phyloP scores from a whole-genome alignment of 2,329 filamentous ascomycete genomes.

The Colletotrichum sp. region DNA sequence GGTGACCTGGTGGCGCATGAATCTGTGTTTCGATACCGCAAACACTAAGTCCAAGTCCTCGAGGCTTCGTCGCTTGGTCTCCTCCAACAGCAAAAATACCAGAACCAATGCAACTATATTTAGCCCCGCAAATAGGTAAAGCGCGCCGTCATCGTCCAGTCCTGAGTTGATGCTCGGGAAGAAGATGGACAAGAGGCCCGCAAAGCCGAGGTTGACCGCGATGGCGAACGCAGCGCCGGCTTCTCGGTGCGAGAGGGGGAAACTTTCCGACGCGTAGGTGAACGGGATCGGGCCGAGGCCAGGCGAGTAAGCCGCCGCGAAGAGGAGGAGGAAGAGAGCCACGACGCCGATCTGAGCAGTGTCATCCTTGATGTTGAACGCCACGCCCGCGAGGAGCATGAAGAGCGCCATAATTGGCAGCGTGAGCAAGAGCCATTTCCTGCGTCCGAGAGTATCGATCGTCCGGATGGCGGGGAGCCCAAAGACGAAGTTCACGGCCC shows the following conservation, averaged over 20 bases:
- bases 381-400: conserved; percentile 42
- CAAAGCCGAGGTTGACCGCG: conserved; percentile 52
- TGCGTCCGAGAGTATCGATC: conserved; percentile 45
- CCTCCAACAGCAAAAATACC: conserved; percentile 49
- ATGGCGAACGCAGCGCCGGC: conserved; percentile 54
- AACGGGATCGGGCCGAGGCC: conserved; percentile 52
- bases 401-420: conserved; percentile 48
- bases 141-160: conserved; percentile 35
- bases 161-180: conserved; percentile 37
- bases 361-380: conserved; percentile 29
- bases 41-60: conserved; percentile 47
- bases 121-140: conserved; percentile 52
- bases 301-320: conserved; percentile 47
- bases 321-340: conserved; percentile 44
- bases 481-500: conserved; percentile 47
- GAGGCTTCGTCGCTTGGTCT: conserved; percentile 44
- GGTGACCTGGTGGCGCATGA: conserved; percentile 39
- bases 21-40: conserved; percentile 40
- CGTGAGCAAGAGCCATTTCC: conserved; percentile 48
- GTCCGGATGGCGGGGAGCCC: conserved; percentile 44
- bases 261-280: conserved; percentile 55
- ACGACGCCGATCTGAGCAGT: conserved; percentile 32
- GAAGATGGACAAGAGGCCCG: conserved; percentile 48
- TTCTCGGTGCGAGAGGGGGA: conserved; percentile 54
- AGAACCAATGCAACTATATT: conserved; percentile 51